Evolutionary conservation across 2,329 filamentous ascomycete species (phyloP).

Genomic region (Epichloe uncinata): DNA sequence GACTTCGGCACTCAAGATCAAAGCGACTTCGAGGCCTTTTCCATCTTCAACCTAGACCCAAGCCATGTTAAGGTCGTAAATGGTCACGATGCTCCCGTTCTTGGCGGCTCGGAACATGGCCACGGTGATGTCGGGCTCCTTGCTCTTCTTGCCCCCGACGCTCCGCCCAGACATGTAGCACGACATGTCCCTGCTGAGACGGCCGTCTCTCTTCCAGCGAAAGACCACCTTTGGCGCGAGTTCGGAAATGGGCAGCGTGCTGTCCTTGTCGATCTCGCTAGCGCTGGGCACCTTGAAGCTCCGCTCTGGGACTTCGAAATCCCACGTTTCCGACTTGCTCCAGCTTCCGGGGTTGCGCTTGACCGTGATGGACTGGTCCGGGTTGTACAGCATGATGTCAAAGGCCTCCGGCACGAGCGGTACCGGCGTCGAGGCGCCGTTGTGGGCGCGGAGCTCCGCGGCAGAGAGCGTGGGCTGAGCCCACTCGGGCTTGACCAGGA

Average conservation of each 20-base stretch:
- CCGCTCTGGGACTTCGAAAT: constrained; percentile 81
- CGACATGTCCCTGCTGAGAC: constrained; percentile 74
- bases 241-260: constrained; percentile 27
- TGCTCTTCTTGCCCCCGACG: constrained; percentile 63
- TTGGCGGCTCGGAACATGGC: constrained; percentile 67
- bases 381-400: constrained; percentile 83
- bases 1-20: constrained; percentile 50
- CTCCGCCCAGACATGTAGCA: constrained; percentile 76
- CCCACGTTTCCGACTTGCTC: constrained; percentile 71
- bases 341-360: constrained; percentile 61
- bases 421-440: constrained; percentile 48
- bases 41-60: constrained; percentile 87
- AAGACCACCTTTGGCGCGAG: constrained; percentile 66
- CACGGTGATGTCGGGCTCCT: constrained; percentile 92
- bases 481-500: constrained; percentile 75
- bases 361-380: constrained; percentile 68
- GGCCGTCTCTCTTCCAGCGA: constrained; percentile 79
- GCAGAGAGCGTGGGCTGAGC: constrained; percentile 68
- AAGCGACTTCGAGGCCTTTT: constrained; percentile 78
- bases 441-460: constrained; percentile 58
- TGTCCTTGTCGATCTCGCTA: constrained; percentile 64
- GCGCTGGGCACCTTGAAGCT: constrained; percentile 70
- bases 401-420: constrained; percentile 69
- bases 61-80: constrained; percentile 88
- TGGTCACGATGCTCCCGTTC: constrained; percentile 52